Evolutionary conservation across 2,329 filamentous ascomycete species (phyloP).

Genomic region (Fusarium camptoceras): DNA sequence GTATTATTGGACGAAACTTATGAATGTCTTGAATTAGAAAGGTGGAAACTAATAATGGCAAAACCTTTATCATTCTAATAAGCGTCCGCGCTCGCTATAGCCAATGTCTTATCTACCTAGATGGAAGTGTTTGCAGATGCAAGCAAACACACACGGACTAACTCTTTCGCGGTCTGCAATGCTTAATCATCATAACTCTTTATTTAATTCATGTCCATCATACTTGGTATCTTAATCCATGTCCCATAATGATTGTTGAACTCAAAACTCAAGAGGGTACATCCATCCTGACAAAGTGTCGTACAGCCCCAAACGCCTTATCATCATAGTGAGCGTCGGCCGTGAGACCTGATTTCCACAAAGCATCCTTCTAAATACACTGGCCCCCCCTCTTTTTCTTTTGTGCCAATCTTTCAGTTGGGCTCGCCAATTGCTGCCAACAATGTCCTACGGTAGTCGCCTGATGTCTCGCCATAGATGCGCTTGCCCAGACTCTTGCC

Average conservation of each 20-base stretch:
- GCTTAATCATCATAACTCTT: neutral
- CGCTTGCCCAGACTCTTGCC: conserved; percentile 73
- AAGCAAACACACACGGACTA: neutral
- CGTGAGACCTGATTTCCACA: conserved; percentile 18
- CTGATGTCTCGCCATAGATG: conserved; percentile 85
- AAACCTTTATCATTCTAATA: neutral
- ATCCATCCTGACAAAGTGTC: conserved; percentile 15
- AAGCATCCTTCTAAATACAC: conserved; percentile 1
- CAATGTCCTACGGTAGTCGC: conserved; percentile 83
- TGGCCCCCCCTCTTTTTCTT: neutral
- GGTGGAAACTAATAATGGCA: neutral
- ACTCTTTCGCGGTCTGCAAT: neutral
- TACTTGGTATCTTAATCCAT: conserved; percentile 33
- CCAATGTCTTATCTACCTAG: neutral
- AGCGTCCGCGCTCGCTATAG: neutral
- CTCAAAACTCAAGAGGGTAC: conserved; percentile 12
- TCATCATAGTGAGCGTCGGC: conserved; percentile 23
- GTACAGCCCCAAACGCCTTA: conserved; percentile 32
- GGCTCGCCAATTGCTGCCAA: conserved; percentile 72
- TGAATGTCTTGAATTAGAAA: neutral
- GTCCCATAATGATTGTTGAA: conserved; percentile 6
- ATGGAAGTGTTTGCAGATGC: neutral
- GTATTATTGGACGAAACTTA: neutral
- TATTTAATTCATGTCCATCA: neutral
- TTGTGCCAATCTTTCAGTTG: conserved; percentile 18